Conservation (phyloP, 441 rosid genomes). For the Pelargonium fulgidum region DNA sequence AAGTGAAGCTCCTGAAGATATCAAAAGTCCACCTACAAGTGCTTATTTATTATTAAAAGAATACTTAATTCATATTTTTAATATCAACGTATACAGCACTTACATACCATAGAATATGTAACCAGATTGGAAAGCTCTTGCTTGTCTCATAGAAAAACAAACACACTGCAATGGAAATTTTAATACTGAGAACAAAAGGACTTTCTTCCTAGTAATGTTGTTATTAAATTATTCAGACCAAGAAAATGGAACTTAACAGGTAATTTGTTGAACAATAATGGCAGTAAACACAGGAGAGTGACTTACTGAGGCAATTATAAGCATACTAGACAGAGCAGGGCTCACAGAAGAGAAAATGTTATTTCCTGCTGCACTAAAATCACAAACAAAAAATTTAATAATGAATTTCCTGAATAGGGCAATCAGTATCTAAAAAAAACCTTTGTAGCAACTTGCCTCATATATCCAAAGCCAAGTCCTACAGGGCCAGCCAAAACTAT, state of each 20-base stretch:
- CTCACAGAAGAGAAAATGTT: not conserved
- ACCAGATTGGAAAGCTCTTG: not conserved
- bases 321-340: slow-evolving; percentile 10
- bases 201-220: not conserved
- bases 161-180: not conserved
- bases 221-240: not conserved
- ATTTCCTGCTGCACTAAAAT: slow-evolving; percentile 7
- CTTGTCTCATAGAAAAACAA: not conserved
- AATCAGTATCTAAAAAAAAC: not conserved
- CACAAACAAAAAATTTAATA: not conserved
- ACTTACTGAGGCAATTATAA: slow-evolving; percentile 5
- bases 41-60: not conserved
- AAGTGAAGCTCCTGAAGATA: slow-evolving; percentile 2
- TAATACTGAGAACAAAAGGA: not conserved
- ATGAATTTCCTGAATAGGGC: not conserved
- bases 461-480: slow-evolving; percentile 10
- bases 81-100: not conserved
- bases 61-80: slow-evolving; percentile 1
- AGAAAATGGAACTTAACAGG: not conserved
- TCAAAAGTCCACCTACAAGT: slow-evolving; percentile 5
- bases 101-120: not conserved
- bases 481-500: slow-evolving; percentile 10
- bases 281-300: not conserved
- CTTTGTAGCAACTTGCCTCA: not conserved
- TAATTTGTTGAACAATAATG: not conserved